Evolutionary conservation across 768 basidiomycete species (phyloP).

Genomic region (Hypholoma fasciculare): DNA sequence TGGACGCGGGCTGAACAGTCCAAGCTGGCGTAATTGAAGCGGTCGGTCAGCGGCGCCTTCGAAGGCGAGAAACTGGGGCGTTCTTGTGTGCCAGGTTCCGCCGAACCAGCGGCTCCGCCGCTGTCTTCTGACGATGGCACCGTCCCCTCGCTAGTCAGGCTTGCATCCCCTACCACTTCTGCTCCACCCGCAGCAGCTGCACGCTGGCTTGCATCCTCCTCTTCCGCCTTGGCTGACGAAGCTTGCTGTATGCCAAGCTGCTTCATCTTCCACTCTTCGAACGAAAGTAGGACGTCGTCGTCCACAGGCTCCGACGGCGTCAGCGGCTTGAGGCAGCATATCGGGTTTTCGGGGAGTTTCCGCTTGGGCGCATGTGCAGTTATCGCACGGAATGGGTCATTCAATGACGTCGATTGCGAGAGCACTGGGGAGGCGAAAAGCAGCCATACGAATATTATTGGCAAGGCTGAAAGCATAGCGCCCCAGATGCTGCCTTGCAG

Average conservation of each 20-base stretch:
- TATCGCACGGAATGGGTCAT: slow-evolving; percentile 66
- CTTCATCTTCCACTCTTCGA: slow-evolving; percentile 87
- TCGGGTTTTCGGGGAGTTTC: slow-evolving; percentile 52
- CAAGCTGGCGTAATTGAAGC: slow-evolving; percentile 91
- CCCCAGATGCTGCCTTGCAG: not conserved
- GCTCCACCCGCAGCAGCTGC: slow-evolving; percentile 4
- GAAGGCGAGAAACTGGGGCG: slow-evolving; percentile 56
- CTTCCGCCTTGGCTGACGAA: slow-evolving; percentile 25
- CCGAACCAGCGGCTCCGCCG: not conserved
- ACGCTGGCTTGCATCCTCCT: slow-evolving; percentile 23
- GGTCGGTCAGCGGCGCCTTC: slow-evolving; percentile 74
- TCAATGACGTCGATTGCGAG: slow-evolving; percentile 34
- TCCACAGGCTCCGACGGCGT: slow-evolving; percentile 48
- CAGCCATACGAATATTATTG: slow-evolving; percentile 33
- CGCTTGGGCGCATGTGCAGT: slow-evolving; percentile 37
- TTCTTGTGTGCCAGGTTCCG: slow-evolving; percentile 18
- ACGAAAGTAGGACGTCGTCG: slow-evolving; percentile 71
- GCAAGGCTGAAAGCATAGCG: slow-evolving; percentile 25
- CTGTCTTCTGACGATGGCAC: slow-evolving; percentile 2
- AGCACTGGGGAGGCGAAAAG: slow-evolving; percentile 36
- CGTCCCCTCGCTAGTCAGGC: slow-evolving; percentile 2
- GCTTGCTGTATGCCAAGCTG: slow-evolving; percentile 44
- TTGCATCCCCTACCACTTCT: slow-evolving; percentile 3
- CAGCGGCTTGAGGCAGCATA: slow-evolving; percentile 70
- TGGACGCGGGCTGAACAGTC: slow-evolving; percentile 96